Evolutionary conservation across 495 filamentous ascomycete species (phyloP).

Genomic region (Aspergillus bertholletiae): DNA sequence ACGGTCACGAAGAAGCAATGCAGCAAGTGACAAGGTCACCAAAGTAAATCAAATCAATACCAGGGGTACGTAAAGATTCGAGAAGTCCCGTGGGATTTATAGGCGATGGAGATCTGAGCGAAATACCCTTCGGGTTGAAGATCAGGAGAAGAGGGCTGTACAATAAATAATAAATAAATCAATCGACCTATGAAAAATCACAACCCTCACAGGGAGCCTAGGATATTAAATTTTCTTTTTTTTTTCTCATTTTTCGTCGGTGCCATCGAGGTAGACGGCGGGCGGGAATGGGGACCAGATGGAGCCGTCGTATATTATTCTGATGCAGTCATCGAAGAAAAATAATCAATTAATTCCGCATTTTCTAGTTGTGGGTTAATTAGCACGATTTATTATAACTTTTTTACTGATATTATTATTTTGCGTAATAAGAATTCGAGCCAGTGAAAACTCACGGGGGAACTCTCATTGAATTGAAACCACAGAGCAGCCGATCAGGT

Average conservation of each 20-base stretch:
- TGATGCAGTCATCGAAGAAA: slow-evolving; percentile 8
- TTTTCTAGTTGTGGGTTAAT: not conserved
- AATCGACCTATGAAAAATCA: not conserved
- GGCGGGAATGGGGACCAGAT: slow-evolving; percentile 7
- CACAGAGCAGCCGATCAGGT: slow-evolving; percentile 1
- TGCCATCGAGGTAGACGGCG: slow-evolving; percentile 10
- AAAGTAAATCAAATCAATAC: not conserved
- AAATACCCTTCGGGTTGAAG: not conserved
- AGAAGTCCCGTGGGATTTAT: slow-evolving; percentile 3
- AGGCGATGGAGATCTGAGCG: slow-evolving; percentile 1
- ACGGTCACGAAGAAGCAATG: slow-evolving; percentile 4
- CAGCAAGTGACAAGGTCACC: not conserved
- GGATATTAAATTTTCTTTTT: too few relatives aligned
- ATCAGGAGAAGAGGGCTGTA: slow-evolving; percentile 1
- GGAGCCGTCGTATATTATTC: slow-evolving; percentile 12
- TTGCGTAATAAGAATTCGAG: not conserved
- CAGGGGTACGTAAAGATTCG: not conserved
- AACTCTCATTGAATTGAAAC: not conserved
- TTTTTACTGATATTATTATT: not conserved
- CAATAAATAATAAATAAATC: slow-evolving; percentile 1
- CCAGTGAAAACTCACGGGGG: not conserved
- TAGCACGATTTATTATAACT: not conserved
- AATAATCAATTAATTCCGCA: not conserved
- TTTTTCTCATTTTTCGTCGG: slow-evolving; percentile 11
- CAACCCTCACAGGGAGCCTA: not conserved